Percentiles rank a stretch among this genome's conserved stretches.
These are phyloP conservation scores for Aspergillus leporis DNA, from an alignment of 495 filamentous ascomycete genomes.

Conservation along the genomic window DNA sequence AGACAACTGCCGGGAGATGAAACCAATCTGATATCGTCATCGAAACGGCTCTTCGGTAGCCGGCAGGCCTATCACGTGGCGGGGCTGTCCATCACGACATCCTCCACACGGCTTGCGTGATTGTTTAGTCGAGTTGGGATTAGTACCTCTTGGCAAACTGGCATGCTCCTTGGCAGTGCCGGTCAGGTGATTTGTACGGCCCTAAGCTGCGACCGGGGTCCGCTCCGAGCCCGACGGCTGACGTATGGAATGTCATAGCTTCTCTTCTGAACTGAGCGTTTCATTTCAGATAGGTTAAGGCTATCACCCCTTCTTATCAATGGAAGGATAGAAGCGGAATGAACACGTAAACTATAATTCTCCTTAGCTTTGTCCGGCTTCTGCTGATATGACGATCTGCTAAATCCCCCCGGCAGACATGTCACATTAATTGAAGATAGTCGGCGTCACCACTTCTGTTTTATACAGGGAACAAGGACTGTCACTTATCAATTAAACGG, in stretches of 20 bases:
- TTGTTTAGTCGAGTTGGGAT: conserved; percentile 10
- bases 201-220: neutral
- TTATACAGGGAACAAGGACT: neutral
- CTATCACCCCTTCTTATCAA: neutral
- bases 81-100: conserved; percentile 28
- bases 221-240: conserved; percentile 2
- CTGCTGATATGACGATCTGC: neutral
- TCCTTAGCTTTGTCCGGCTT: neutral
- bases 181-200: neutral
- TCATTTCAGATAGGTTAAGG: neutral
- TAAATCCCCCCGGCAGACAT: neutral
- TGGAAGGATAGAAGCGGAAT: neutral
- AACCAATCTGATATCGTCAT: neutral
- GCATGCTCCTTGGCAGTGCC: neutral
- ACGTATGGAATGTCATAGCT: neutral
- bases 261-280: neutral
- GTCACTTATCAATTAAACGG: neutral
- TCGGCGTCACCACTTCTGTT: neutral
- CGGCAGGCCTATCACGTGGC: conserved; percentile 3
- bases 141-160: conserved; percentile 3
- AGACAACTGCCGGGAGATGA: neutral
- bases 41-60: neutral
- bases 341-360: neutral
- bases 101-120: conserved; percentile 28
- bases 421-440: conserved; percentile 1